Base-by-base conservation (phyloP, 768 basidiomycete genomes). In the Tubosaeta brunneosetosa region DNA sequence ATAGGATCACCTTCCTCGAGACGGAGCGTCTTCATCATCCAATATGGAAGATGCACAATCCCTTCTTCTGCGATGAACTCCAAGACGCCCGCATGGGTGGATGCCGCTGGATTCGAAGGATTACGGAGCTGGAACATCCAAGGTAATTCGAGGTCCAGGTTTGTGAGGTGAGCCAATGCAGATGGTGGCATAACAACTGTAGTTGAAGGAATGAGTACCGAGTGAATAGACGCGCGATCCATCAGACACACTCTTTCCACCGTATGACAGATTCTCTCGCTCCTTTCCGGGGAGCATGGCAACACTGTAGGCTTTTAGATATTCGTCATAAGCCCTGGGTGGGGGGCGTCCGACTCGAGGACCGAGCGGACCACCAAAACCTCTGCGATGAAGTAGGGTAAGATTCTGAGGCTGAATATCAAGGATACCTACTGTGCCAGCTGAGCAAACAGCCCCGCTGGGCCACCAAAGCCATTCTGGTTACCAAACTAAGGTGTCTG, bases 11-110 rank as follows among this genome's bases (percentile, higher is more conserved):
- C 97, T 71, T 99, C 97, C 50, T 85, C 86, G 26, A 99, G 73
- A 26, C 91, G 83, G 17, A 99, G 75, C 5, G 92, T 94, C 74
- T 89, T 94, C 95, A 99, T 99, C 91, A 99, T 95, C 97, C 97
- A 99, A 61, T 93, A 88, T 0, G 97, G 97, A 14, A 99, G 77
- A 74, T 98, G 88, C 3, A 94, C 94, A 13, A 88, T 78, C 12
- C 97, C 97, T 69, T 98, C 95, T 51, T 97, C 88, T 3, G 97
- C 95, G 58, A 97, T 97, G 71, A 99, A 99, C 66, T 99, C 97
- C 27, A 99, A 81, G 26, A 99, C 97, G 76, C 97, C 97, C 1
- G 90, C 91, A 66, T 99, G 92, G 1, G 97, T 98, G 19, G 82
- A 94, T 49, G 81, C 88, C 32, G 83, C 90, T 47, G 79, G 77